These are phyloP conservation scores for Mimosa pudica DNA, from an alignment of 306 rosid species.

Conservation along the genomic window DNA sequence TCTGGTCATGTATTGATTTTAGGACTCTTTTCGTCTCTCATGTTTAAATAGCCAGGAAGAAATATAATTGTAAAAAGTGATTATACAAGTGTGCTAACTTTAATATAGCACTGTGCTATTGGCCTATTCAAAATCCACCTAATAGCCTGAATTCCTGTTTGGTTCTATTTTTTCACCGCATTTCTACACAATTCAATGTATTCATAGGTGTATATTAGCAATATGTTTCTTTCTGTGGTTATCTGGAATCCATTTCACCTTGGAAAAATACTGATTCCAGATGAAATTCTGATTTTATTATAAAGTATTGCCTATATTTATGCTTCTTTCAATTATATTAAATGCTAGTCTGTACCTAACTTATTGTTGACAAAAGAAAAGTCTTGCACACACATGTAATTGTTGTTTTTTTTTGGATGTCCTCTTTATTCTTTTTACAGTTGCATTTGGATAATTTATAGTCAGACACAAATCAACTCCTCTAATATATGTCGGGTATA, in stretches of 20 bases:
- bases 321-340: too few species aligned
- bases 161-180: too few species aligned
- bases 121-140: not conserved
- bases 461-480: constrained; percentile 81
- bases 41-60: not conserved
- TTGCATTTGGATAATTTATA: constrained; percentile 88
- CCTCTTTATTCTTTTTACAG: constrained; percentile 49
- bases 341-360: too few species aligned
- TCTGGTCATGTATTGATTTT: constrained; percentile 14
- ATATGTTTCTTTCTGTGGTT: too few species aligned
- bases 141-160: not conserved
- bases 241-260: too few species aligned
- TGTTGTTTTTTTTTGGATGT: constrained; percentile 6
- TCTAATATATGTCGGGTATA: constrained; percentile 55
- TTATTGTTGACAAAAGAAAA: too few species aligned
- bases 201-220: too few species aligned
- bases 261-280: too few species aligned
- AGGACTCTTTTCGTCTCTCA: not conserved
- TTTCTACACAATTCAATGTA: too few species aligned
- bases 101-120: not conserved
- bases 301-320: too few species aligned
- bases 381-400: too few species aligned
- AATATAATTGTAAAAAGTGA: not conserved
- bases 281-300: too few species aligned
- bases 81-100: not conserved